Evolutionary conservation across 805 yeast genomes (phyloP).

Genomic region (Dipodascus albidus): DNA sequence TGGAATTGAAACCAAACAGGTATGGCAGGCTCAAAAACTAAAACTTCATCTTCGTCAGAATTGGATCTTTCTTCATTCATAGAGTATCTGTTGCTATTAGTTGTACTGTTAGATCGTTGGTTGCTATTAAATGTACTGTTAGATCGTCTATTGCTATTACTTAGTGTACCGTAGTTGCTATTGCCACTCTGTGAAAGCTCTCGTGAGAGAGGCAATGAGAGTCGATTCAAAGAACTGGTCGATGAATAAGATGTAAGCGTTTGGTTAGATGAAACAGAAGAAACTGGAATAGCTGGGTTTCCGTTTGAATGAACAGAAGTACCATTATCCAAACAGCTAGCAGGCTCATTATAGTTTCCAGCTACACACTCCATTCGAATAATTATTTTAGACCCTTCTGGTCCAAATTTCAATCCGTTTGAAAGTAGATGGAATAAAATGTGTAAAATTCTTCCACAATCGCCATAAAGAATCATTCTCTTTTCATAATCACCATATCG

Average conservation of each 20-base stretch:
- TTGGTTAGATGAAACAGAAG: background rate
- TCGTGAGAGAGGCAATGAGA: background rate
- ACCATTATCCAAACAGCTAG: conserved; percentile 3
- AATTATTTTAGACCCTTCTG: conserved; percentile 69
- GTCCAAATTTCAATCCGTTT: conserved; percentile 86
- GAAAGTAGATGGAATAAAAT: conserved; percentile 87
- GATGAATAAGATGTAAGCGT: background rate
- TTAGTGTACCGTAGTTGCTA: background rate
- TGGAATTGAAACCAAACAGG: conserved; percentile 29
- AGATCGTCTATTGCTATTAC: background rate
- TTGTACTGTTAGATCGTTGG: background rate
- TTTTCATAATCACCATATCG: conserved; percentile 27
- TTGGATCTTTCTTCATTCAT: background rate
- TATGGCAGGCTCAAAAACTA: background rate
- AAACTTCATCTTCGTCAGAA: background rate
- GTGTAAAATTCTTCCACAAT: conserved; percentile 81
- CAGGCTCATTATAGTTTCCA: background rate
- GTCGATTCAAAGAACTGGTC: background rate
- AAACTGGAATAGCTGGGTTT: background rate
- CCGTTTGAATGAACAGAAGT: background rate
- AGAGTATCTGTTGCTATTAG: background rate
- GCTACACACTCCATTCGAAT: conserved; percentile 7
- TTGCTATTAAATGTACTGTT: background rate
- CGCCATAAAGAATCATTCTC: conserved; percentile 62
- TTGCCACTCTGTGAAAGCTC: background rate